Conservation (phyloP, 1,284 basidiomycete genomes). For the Schizophyllum commune region DNA sequence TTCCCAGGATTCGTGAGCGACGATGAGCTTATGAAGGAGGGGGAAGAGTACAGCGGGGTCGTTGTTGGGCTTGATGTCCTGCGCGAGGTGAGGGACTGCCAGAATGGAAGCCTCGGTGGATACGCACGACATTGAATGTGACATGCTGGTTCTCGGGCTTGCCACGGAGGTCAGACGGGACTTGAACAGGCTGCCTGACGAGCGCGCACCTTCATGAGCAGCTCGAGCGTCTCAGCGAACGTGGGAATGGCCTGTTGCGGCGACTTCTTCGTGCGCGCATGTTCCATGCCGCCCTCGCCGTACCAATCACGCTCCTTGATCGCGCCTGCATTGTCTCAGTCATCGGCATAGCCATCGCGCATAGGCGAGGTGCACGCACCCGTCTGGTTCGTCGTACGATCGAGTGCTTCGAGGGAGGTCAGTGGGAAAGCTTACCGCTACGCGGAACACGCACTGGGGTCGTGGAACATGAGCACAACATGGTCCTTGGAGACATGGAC, state of each 20-base stretch:
- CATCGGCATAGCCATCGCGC: background rate
- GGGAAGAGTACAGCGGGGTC: conserved; percentile 60
- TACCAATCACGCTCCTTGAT: conserved; percentile 37
- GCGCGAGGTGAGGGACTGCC: background rate
- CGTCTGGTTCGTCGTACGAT: conserved; percentile 32
- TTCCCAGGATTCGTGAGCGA: conserved; percentile 47
- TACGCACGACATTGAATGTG: conserved; percentile 43
- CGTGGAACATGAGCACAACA: conserved; percentile 69
- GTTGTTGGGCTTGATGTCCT: conserved; percentile 65
- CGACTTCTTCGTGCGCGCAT: conserved; percentile 51
- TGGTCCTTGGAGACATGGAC: conserved; percentile 68
- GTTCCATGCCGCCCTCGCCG: conserved; percentile 45
- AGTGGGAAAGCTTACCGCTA: background rate
- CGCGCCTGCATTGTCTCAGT: conserved; percentile 7
- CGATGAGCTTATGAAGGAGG: conserved; percentile 53
- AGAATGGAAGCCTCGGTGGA: background rate
- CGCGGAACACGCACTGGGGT: conserved; percentile 38
- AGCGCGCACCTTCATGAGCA: conserved; percentile 43
- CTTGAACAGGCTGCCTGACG: background rate
- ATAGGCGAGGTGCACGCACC: conserved; percentile 13
- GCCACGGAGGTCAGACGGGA: background rate
- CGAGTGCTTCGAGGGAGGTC: conserved; percentile 22
- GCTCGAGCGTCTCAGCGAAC: conserved; percentile 51
- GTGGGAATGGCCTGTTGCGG: conserved; percentile 61
- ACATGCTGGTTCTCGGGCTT: conserved; percentile 54